Percentiles rank a stretch among this genome's conserved stretches.
phyloP scores from a whole-genome alignment of 2,329 filamentous ascomycete species.

The Leptographium procerum region DNA sequence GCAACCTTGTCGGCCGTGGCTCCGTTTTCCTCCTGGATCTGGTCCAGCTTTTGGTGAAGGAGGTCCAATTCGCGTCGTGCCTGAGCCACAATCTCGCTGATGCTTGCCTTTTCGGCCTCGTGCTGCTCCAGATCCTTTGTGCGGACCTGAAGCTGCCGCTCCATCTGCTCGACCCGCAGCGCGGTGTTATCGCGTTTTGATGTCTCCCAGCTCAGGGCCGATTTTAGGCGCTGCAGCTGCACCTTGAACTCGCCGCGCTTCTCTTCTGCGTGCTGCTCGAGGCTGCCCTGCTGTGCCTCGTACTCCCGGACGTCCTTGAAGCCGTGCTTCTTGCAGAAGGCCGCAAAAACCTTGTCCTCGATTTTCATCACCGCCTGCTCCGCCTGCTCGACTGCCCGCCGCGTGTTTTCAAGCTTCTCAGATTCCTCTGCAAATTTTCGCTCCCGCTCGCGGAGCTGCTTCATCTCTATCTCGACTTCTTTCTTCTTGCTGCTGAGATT shows the following conservation, averaged over 20 bases:
- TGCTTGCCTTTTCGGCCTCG: slow-evolving; percentile 58
- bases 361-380: slow-evolving; percentile 60
- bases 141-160: slow-evolving; percentile 55
- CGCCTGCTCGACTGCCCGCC: slow-evolving; percentile 39
- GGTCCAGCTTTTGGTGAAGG: slow-evolving; percentile 59
- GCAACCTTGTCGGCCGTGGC: slow-evolving; percentile 64
- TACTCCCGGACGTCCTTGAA: slow-evolving; percentile 88
- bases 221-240: slow-evolving; percentile 66
- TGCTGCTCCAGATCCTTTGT: slow-evolving; percentile 59
- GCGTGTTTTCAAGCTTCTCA: slow-evolving; percentile 50
- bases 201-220: slow-evolving; percentile 45
- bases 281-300: slow-evolving; percentile 80
- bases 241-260: slow-evolving; percentile 79
- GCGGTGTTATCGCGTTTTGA: slow-evolving; percentile 45
- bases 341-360: slow-evolving; percentile 76
- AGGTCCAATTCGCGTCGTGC: slow-evolving; percentile 68
- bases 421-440: slow-evolving; percentile 69
- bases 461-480: slow-evolving; percentile 62
- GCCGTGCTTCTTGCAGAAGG: slow-evolving; percentile 77
- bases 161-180: slow-evolving; percentile 55
- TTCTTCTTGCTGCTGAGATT: slow-evolving; percentile 78
- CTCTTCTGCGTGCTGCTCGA: slow-evolving; percentile 81
- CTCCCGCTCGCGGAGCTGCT: slow-evolving; percentile 62
- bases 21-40: slow-evolving; percentile 55
- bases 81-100: slow-evolving; percentile 61